Evolutionary conservation across 495 filamentous ascomycete genomes (phyloP), one percentile per base, ranked within the genome.

Genomic region (Hyphodiscus hymeniophilus): DNA sequence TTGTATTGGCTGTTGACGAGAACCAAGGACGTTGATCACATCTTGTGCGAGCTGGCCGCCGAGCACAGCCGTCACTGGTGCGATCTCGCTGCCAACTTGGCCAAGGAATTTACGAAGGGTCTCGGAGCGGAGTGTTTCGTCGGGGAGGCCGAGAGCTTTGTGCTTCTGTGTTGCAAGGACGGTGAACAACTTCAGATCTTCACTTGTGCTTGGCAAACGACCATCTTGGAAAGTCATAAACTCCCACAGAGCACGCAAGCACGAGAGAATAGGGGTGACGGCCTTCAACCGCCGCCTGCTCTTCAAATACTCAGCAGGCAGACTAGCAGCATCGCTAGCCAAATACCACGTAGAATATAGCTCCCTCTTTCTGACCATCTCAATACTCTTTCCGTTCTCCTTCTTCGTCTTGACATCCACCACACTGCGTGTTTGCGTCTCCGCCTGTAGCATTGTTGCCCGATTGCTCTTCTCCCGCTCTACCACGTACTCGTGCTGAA

Each of bases 31-130:
- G 52, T 96, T 97, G 64, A 98, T 97, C 16, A 94, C 88, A 61
- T 98, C 92, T 66, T 98, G 92, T 2, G 91, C 89, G 3, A 98
- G 71, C 58, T 86, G 78, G 0, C 89, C 92, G 21, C 92, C 92
- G 20, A 97, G 63, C 48, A 96, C 89, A 0, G 92, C 91, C 1
- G 89, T 82, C 10, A 94, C 87, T 18, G 92, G 89, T 23, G 84
- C 81, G 23, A 98, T 65, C 64, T 98, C 92, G 54, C 75, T 75
- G 13, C 80, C 81, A 3, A 94, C 67, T 35, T 89, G 89, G 62
- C 89, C 81, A 24, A 95, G 58, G 66, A 95, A 95, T 51, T 69
- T 77, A 11, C 85, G 73, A n/a, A 98, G 67, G 56, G 94, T 85
- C 16, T 83, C 83, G n/a, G 80, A 76, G 22, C 76, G 73, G 8